A percentile compares a stretch with the other conserved stretches of the same genome.
Conservation (phyloP, 768 basidiomycete genomes). For the Hortiboletus flavorubellus region DNA sequence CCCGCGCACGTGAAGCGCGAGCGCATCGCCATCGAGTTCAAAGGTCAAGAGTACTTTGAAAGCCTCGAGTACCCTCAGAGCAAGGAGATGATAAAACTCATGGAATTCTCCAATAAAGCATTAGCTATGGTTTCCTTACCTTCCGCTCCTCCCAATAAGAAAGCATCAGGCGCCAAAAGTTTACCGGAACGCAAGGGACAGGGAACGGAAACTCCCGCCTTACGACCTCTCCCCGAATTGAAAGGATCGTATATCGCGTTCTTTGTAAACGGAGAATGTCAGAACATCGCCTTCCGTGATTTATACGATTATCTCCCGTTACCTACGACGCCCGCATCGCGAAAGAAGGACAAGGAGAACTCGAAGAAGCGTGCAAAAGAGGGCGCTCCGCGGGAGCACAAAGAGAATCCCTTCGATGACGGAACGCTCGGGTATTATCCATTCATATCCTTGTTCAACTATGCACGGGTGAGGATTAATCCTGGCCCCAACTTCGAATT, state of each 20-base stretch:
- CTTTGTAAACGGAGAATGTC: constrained; percentile 87
- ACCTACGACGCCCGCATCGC: constrained; percentile 54
- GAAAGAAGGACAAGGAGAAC: constrained; percentile 55
- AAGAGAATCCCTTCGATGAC: constrained; percentile 88
- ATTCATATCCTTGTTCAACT: constrained; percentile 90
- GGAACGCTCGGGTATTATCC: constrained; percentile 95
- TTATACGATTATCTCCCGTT: constrained; percentile 89
- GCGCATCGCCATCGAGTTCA: constrained; percentile 91
- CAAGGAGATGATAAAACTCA: constrained; percentile 90
- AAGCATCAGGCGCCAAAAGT: constrained; percentile 64
- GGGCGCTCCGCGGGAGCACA: constrained; percentile 65
- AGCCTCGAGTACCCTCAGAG: constrained; percentile 81
- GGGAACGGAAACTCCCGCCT: constrained; percentile 35
- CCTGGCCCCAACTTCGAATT: constrained; percentile 85
- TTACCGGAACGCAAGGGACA: constrained; percentile 53
- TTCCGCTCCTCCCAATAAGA: constrained; percentile 54
- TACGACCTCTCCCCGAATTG: constrained; percentile 69
- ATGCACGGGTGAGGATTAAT: constrained; percentile 80
- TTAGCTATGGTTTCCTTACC: constrained; percentile 53
- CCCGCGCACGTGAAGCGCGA: constrained; percentile 83
- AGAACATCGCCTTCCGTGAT: constrained; percentile 82
- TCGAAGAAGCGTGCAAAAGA: constrained; percentile 57
- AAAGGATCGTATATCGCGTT: constrained; percentile 76
- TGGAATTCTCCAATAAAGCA: constrained; percentile 70
- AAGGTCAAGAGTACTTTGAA: constrained; percentile 97